Conservation (phyloP, 2,329 filamentous ascomycete genomes). For the Ceratocystis cacaofunesta region DNA sequence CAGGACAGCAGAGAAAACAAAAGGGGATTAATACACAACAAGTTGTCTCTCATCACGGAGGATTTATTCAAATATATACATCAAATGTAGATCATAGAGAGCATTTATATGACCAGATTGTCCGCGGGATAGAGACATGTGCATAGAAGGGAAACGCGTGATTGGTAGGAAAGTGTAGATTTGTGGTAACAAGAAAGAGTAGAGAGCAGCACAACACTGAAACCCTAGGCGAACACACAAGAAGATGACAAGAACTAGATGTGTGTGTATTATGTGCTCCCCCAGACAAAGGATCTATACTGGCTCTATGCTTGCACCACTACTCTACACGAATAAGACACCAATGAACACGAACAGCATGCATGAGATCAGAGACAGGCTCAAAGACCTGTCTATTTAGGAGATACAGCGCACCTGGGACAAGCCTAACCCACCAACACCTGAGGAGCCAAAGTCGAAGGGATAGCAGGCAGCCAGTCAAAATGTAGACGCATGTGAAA, state of each 20-base stretch:
- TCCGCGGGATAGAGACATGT: too few species aligned
- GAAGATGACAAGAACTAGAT: too few species aligned
- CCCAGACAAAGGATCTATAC: too few species aligned
- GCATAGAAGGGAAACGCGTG: neutral
- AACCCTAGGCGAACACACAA: neutral
- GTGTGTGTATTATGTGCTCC: too few species aligned
- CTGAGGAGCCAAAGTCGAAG: neutral
- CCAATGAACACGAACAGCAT: neutral
- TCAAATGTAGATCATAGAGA: neutral
- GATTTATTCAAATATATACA: neutral
- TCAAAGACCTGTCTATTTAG: neutral
- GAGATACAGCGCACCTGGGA: neutral
- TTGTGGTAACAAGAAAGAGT: neutral
- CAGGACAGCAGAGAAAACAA: neutral
- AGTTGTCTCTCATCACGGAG: neutral
- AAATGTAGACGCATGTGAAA: neutral
- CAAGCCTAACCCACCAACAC: too few species aligned
- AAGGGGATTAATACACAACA: neutral
- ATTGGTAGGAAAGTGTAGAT: neutral
- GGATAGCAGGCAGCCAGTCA: neutral
- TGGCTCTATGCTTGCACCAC: too few species aligned
- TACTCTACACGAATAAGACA: neutral
- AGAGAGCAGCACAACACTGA: neutral
- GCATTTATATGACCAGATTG: neutral
- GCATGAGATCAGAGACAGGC: neutral